phyloP scores from a whole-genome alignment of 2,329 filamentous ascomycete genomes.

The Diaporthe nobilis region DNA sequence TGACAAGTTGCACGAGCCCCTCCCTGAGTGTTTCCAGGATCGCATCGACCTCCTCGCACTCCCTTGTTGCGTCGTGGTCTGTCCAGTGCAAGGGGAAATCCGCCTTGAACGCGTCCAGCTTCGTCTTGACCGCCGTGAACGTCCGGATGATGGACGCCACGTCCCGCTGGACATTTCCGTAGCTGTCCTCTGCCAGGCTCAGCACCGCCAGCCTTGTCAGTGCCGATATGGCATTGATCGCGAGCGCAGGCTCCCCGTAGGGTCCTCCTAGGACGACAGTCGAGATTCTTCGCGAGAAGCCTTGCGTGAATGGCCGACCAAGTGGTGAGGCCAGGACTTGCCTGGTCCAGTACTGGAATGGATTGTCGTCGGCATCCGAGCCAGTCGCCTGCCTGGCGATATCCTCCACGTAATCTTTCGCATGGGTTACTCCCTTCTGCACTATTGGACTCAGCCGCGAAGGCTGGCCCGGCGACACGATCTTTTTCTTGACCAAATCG shows the following conservation, averaged over 20 bases:
- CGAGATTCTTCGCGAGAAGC: slow-evolving; percentile 75
- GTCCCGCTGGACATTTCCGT: slow-evolving; percentile 87
- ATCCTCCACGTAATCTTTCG: slow-evolving; percentile 63
- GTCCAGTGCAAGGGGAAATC: slow-evolving; percentile 81
- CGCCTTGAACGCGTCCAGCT: slow-evolving; percentile 77
- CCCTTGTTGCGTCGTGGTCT: slow-evolving; percentile 72
- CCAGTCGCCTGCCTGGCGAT: slow-evolving; percentile 69
- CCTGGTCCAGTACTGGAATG: slow-evolving; percentile 64
- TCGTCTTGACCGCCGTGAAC: slow-evolving; percentile 77
- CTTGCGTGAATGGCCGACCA: slow-evolving; percentile 79
- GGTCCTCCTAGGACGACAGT: slow-evolving; percentile 81
- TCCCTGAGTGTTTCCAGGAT: slow-evolving; percentile 75
- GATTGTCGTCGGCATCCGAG: slow-evolving; percentile 62
- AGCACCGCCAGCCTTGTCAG: slow-evolving; percentile 78
- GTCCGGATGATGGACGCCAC: slow-evolving; percentile 81
- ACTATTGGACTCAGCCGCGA: slow-evolving; percentile 66
- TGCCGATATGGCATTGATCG: slow-evolving; percentile 80
- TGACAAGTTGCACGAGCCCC: slow-evolving; percentile 76
- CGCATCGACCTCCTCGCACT: slow-evolving; percentile 77
- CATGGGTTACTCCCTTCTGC: slow-evolving; percentile 63
- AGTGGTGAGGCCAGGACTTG: slow-evolving; percentile 65
- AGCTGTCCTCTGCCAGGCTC: slow-evolving; percentile 85
- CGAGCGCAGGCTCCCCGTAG: slow-evolving; percentile 76
- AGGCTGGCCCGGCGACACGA: slow-evolving; percentile 63
- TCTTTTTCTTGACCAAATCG: slow-evolving; percentile 58